Evolutionary conservation across 768 basidiomycete genomes (phyloP).

Genomic region (Auriscalpium orientale): DNA sequence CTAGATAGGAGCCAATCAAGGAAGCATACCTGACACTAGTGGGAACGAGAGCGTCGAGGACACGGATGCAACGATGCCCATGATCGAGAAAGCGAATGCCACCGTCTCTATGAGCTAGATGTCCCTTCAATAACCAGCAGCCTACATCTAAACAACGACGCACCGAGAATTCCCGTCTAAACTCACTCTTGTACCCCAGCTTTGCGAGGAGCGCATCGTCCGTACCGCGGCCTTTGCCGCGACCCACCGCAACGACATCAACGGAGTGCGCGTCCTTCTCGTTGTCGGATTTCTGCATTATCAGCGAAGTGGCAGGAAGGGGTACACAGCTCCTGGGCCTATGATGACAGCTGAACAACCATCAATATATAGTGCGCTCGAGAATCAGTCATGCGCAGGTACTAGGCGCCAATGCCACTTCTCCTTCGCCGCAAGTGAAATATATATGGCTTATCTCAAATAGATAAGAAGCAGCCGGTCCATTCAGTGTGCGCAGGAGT

Average conservation of each 20-base stretch:
- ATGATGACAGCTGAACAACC: neutral
- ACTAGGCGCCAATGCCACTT: too few relatives aligned
- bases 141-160: constrained; percentile 10
- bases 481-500: too few relatives aligned
- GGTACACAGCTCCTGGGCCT: neutral
- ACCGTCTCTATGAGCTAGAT: constrained; percentile 50
- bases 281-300: constrained; percentile 1
- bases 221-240: constrained; percentile 14
- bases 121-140: neutral
- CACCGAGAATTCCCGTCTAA: constrained; percentile 69
- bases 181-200: constrained; percentile 67
- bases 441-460: too few relatives aligned
- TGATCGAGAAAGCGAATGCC: constrained; percentile 61
- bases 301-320: neutral
- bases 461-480: too few relatives aligned
- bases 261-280: constrained; percentile 1
- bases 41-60: constrained; percentile 61
- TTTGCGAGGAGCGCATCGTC: constrained; percentile 55
- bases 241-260: neutral
- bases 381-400: neutral
- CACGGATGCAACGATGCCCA: constrained; percentile 67
- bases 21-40: constrained; percentile 45
- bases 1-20: neutral
- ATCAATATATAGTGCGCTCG: neutral
- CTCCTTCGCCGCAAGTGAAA: too few relatives aligned